Conservation (phyloP, 192 early-diverging fungal genomes). For the Entrophospora sp. region DNA sequence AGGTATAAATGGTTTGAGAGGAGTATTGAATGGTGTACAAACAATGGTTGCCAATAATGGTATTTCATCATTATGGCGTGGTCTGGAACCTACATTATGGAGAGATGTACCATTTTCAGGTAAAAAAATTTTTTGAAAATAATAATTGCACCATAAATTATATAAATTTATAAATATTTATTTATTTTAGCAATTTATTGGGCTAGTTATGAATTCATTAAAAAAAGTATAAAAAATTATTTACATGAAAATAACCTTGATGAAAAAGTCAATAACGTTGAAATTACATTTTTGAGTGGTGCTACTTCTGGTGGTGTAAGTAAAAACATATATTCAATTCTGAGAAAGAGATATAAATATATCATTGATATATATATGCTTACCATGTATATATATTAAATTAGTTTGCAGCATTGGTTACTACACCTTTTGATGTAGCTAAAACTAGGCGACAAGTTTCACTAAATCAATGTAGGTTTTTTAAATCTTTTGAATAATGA, state of each 20-base stretch:
- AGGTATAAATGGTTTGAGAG: constrained; percentile 48
- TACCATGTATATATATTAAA: neutral
- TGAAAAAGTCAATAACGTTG: constrained; percentile 43
- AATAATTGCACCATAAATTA: neutral
- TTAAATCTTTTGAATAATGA: neutral
- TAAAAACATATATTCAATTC: neutral
- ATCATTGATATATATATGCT: neutral
- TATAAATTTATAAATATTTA: constrained; percentile 49
- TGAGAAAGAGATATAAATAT: too few species aligned
- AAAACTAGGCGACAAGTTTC: constrained; percentile 84
- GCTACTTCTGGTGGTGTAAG: constrained; percentile 75
- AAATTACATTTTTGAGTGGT: constrained; percentile 70
- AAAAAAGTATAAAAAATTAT: constrained; percentile 24
- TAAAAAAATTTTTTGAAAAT: constrained; percentile 7
- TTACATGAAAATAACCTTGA: neutral
- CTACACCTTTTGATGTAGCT: constrained; percentile 93
- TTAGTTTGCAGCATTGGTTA: constrained; percentile 72
- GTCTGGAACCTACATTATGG: constrained; percentile 79
- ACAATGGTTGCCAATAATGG: constrained; percentile 58
- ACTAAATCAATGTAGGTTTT: constrained; percentile 13
- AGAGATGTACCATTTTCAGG: constrained; percentile 94
- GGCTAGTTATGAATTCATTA: constrained; percentile 81
- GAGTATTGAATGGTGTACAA: constrained; percentile 48
- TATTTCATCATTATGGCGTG: constrained; percentile 66
- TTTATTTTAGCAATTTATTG: constrained; percentile 87